A percentile compares a stretch with the other conserved stretches of the same genome.
Conservation (phyloP, 495 filamentous ascomycete species). For the Paragyromitra xinjiangensis region DNA sequence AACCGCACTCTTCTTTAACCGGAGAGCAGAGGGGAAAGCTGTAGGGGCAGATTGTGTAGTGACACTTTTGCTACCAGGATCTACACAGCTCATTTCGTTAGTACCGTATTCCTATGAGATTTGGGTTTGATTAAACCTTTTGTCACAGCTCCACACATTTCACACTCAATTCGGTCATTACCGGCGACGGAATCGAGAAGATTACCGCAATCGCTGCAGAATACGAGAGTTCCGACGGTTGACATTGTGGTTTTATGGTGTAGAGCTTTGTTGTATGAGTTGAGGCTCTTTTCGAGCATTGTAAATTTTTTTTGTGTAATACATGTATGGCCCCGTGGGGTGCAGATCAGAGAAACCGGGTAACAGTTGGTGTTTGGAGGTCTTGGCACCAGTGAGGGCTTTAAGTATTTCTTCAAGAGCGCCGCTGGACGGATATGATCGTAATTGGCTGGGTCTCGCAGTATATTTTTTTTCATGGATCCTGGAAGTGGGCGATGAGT, state of each 20-base stretch:
- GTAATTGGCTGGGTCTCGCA: background rate
- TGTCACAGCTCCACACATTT: slow-evolving; percentile 83
- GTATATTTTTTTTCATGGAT: background rate
- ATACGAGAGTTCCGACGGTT: slow-evolving; percentile 86
- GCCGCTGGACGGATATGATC: background rate
- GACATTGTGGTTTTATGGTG: slow-evolving; percentile 57
- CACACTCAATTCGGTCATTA: slow-evolving; percentile 77
- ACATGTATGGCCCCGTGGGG: slow-evolving; percentile 12
- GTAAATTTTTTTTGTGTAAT: slow-evolving; percentile 1
- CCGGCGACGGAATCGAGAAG: slow-evolving; percentile 82
- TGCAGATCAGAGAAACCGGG: slow-evolving; percentile 6
- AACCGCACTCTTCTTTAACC: slow-evolving; percentile 83
- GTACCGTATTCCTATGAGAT: background rate
- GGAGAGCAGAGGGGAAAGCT: slow-evolving; percentile 85
- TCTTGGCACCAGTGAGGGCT: slow-evolving; percentile 13
- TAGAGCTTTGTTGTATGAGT: background rate
- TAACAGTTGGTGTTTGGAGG: slow-evolving; percentile 6
- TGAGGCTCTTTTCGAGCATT: slow-evolving; percentile 33
- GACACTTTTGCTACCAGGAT: slow-evolving; percentile 79
- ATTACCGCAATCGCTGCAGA: slow-evolving; percentile 94
- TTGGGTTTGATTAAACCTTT: slow-evolving; percentile 66
- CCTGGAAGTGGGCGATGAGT: background rate
- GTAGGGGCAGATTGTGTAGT: slow-evolving; percentile 84
- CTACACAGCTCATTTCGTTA: slow-evolving; percentile 60
- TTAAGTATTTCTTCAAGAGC: background rate